Conservation (phyloP, 2,329 filamentous ascomycete species). For the Sporothrix humicola region DNA sequence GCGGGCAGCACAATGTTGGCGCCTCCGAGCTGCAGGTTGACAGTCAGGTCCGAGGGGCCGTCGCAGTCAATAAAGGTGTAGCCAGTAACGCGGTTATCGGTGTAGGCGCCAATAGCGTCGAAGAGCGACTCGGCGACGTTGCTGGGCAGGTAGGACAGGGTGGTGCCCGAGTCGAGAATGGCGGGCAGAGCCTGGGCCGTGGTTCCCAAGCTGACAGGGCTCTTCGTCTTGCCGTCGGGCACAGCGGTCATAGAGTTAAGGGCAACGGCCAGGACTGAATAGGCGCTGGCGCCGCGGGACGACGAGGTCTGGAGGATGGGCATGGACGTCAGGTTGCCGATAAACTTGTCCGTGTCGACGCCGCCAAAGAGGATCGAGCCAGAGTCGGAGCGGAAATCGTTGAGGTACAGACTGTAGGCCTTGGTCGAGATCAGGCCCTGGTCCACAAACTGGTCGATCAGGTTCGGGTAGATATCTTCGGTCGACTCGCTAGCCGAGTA, state of each 20-base stretch:
- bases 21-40: conserved; percentile 45
- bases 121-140: conserved; percentile 51
- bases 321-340: conserved; percentile 60
- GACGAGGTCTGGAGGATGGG: conserved; percentile 56
- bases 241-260: conserved; percentile 46
- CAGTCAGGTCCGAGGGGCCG: conserved; percentile 41
- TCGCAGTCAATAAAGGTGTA: conserved; percentile 51
- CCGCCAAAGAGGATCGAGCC: conserved; percentile 73
- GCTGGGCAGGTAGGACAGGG: conserved; percentile 67
- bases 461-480: conserved; percentile 55
- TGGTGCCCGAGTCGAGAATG: conserved; percentile 71
- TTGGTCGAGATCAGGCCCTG: conserved; percentile 66
- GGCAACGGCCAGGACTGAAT: conserved; percentile 50
- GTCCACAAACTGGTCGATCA: conserved; percentile 68
- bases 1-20: conserved; percentile 43
- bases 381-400: conserved; percentile 59
- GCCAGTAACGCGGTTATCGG: conserved; percentile 47
- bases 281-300: conserved; percentile 47
- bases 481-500: conserved; percentile 59
- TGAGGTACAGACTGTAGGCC: conserved; percentile 72
- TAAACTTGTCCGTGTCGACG: conserved; percentile 70
- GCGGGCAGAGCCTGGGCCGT: conserved; percentile 47
- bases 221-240: conserved; percentile 38
- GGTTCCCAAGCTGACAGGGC: conserved; percentile 32
- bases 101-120: conserved; percentile 48